phyloP scores from a whole-genome alignment of 495 filamentous ascomycete species.

The Aspergillus bridgeri region DNA sequence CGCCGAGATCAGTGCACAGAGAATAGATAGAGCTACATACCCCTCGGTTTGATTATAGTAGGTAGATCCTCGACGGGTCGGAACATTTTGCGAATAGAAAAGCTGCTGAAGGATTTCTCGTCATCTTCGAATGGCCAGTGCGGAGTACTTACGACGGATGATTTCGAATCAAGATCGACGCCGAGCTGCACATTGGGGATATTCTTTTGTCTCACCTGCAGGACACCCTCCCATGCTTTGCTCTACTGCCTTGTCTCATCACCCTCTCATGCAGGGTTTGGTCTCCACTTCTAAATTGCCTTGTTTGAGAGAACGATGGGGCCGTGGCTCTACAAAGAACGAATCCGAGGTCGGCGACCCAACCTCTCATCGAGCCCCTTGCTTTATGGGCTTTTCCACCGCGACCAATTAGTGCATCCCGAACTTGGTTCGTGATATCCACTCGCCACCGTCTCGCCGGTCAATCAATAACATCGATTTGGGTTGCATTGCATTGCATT shows the following conservation, averaged over 20 bases:
- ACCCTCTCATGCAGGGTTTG: conserved; percentile 14
- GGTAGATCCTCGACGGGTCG: no score
- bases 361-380: conserved; percentile 15
- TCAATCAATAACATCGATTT: conserved; percentile 19
- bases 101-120: no score
- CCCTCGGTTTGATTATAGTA: no score
- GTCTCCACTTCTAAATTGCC: conserved; percentile 9
- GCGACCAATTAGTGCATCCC: conserved; percentile 10
- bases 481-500: conserved; percentile 29
- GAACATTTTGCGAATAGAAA: no score
- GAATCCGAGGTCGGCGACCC: conserved; percentile 8
- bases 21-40: no score
- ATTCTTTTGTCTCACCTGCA: conserved; percentile 14
- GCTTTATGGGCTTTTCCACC: conserved; percentile 13
- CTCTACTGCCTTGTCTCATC: conserved; percentile 15
- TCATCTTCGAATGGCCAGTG: no score
- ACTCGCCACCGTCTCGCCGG: conserved; percentile 13
- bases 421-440: neutral
- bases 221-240: conserved; percentile 11
- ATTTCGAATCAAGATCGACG: conserved; percentile 6
- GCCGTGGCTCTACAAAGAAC: conserved; percentile 5
- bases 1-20: no score
- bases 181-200: neutral
- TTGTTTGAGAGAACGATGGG: conserved; percentile 4
- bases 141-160: neutral